Conservation (phyloP, 305 asterid species). For the Fraxinus angustifolia region DNA sequence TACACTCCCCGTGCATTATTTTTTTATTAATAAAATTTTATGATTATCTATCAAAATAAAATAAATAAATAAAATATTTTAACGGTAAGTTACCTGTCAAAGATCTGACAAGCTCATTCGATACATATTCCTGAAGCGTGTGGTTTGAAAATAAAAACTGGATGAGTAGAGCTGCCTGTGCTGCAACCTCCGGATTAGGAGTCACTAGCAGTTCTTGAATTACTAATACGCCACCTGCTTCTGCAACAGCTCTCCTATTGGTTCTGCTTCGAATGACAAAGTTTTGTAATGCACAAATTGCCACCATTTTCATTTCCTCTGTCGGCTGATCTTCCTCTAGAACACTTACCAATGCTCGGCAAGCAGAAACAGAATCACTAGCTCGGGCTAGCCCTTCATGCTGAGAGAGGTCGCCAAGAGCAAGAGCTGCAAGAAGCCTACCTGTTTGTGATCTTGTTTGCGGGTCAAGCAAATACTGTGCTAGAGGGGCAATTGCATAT, state of each 20-base stretch:
- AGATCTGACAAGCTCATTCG: conserved; percentile 72
- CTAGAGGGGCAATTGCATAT: conserved; percentile 78
- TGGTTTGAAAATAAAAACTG: conserved; percentile 77
- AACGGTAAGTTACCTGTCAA: conserved; percentile 60
- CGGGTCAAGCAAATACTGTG: conserved; percentile 85
- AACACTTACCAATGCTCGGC: conserved; percentile 62
- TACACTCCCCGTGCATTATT: too few species aligned
- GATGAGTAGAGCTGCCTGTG: conserved; percentile 68
- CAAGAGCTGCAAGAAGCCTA: conserved; percentile 75
- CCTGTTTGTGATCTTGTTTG: conserved; percentile 72
- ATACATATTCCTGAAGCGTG: conserved; percentile 81
- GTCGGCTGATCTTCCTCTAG: conserved; percentile 70
- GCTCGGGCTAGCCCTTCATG: conserved; percentile 84
- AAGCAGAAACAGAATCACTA: conserved; percentile 70
- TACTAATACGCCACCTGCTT: conserved; percentile 75
- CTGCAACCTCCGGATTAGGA: conserved; percentile 54
- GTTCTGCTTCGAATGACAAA: conserved; percentile 79
- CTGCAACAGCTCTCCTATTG: conserved; percentile 85
- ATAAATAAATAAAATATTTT: neutral
- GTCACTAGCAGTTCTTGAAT: conserved; percentile 70
- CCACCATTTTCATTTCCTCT: conserved; percentile 80
- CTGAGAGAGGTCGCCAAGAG: conserved; percentile 87
- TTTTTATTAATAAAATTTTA: too few species aligned
- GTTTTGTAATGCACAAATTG: conserved; percentile 79
- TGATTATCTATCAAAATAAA: too few species aligned